These are phyloP conservation scores for Setomelanomma holmii DNA, from an alignment of 2,329 filamentous ascomycete genomes.

Conservation along the genomic window DNA sequence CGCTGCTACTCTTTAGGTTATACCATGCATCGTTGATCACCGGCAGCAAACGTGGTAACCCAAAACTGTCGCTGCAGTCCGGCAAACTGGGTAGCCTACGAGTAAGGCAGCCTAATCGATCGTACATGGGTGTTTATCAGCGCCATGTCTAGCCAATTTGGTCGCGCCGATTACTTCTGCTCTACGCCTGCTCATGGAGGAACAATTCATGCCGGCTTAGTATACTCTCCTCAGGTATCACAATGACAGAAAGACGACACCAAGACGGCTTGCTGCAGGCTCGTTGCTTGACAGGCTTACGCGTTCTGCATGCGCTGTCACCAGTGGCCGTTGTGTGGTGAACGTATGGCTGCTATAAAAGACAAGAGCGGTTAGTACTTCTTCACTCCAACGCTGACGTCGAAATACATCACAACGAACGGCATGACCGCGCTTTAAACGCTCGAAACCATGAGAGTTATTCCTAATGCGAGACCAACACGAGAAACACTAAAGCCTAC, in stretches of 20 bases:
- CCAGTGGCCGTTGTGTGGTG: not conserved
- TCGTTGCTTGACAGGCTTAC: constrained; percentile 35
- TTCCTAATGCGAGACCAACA: too few relatives aligned
- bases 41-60: constrained; percentile 9
- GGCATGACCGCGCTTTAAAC: not conserved
- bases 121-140: constrained; percentile 1
- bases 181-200: constrained; percentile 3
- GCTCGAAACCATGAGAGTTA: too few relatives aligned
- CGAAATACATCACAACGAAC: constrained; percentile 12
- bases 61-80: constrained; percentile 13
- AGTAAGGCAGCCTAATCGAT: constrained; percentile 1
- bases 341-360: not conserved
- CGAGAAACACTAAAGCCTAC: constrained; percentile 12
- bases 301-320: constrained; percentile 24
- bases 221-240: constrained; percentile 17
- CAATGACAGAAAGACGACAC: constrained; percentile 17
- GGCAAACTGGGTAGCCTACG: constrained; percentile 9
- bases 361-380: constrained; percentile 4
- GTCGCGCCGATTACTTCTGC: constrained; percentile 5
- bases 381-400: constrained; percentile 14
- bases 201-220: constrained; percentile 4
- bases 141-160: constrained; percentile 6
- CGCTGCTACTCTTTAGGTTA: constrained; percentile 18
- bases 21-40: constrained; percentile 21
- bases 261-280: constrained; percentile 29